These are phyloP conservation scores for Capronia epimyces DNA, from an alignment of 2,329 filamentous ascomycete genomes.

Conservation along the genomic window DNA sequence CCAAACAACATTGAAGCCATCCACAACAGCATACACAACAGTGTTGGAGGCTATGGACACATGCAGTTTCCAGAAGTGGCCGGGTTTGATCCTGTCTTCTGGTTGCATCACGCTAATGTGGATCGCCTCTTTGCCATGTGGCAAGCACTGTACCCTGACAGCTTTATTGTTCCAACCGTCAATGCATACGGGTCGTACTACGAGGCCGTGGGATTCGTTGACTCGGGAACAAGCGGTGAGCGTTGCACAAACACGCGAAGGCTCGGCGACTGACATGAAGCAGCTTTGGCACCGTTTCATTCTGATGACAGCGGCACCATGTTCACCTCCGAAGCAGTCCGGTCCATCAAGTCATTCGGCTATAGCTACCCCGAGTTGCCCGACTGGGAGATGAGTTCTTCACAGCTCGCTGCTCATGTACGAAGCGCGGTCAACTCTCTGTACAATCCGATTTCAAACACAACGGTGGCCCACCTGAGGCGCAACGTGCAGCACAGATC, in stretches of 20 bases:
- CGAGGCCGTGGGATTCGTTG: slow-evolving; percentile 18
- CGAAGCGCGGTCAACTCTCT: slow-evolving; percentile 54
- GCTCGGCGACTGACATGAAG: slow-evolving; percentile 9
- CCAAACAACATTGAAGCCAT: slow-evolving; percentile 39
- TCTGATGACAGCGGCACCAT: slow-evolving; percentile 49
- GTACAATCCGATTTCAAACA: slow-evolving; percentile 45
- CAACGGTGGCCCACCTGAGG: slow-evolving; percentile 1
- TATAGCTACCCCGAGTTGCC: slow-evolving; percentile 69
- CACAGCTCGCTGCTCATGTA: slow-evolving; percentile 37
- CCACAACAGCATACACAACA: slow-evolving; percentile 48
- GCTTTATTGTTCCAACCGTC: slow-evolving; percentile 44
- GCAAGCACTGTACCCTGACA: slow-evolving; percentile 65
- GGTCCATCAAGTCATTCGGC: slow-evolving; percentile 58
- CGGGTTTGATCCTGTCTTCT: slow-evolving; percentile 74
- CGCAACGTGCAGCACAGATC: slow-evolving; percentile 31
- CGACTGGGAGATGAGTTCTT: slow-evolving; percentile 38
- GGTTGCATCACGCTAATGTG: slow-evolving; percentile 68
- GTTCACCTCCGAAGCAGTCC: slow-evolving; percentile 61
- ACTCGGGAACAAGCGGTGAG: slow-evolving; percentile 22
- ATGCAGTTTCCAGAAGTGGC: slow-evolving; percentile 67
- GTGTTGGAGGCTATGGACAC: slow-evolving; percentile 56
- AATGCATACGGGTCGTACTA: slow-evolving; percentile 55
- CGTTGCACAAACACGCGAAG: slow-evolving; percentile 12
- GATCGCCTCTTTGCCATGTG: slow-evolving; percentile 72
- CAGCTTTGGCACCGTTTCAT: slow-evolving; percentile 59